A percentile compares a stretch with the other conserved stretches of the same genome.
These are phyloP conservation scores for Neurospora tetraspora DNA, from an alignment of 495 filamentous ascomycete species.

Conservation along the genomic window DNA sequence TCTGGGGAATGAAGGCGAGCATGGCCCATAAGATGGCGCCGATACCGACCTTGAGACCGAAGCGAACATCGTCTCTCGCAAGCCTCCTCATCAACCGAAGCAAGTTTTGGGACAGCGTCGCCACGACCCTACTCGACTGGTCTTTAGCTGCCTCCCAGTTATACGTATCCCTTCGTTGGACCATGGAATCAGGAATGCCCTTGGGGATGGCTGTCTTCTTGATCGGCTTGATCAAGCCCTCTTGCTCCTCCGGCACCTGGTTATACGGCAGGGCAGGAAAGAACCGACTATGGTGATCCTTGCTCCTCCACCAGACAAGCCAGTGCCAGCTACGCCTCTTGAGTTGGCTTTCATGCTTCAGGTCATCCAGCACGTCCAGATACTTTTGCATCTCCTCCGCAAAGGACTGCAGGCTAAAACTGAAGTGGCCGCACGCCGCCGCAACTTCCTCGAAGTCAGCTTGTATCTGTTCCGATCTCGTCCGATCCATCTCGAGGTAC, in stretches of 20 bases:
- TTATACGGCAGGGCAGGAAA: slow-evolving; percentile 35
- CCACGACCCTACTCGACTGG: slow-evolving; percentile 24
- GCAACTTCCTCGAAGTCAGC: slow-evolving; percentile 95
- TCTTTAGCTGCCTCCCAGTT: slow-evolving; percentile 30
- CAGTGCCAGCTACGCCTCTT: slow-evolving; percentile 71
- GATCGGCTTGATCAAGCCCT: slow-evolving; percentile 29
- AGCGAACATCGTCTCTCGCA: slow-evolving; percentile 48
- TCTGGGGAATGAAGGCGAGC: slow-evolving; percentile 70
- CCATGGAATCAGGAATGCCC: slow-evolving; percentile 36
- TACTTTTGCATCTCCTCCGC: slow-evolving; percentile 80
- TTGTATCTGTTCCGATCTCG: slow-evolving; percentile 58
- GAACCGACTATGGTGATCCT: slow-evolving; percentile 13
- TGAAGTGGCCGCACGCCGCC: slow-evolving; percentile 91
- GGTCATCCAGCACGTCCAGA: slow-evolving; percentile 72
- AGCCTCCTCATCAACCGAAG: slow-evolving; percentile 31
- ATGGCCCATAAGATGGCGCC: slow-evolving; percentile 82
- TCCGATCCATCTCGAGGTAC: slow-evolving; percentile 55
- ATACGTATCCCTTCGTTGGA: slow-evolving; percentile 31
- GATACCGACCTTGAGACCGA: slow-evolving; percentile 84
- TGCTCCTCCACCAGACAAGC: slow-evolving; percentile 66
- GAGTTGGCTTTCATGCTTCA: slow-evolving; percentile 56
- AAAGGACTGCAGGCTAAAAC: slow-evolving; percentile 78
- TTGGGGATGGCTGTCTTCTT: slow-evolving; percentile 37
- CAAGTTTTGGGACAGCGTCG: slow-evolving; percentile 26
- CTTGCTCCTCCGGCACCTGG: slow-evolving; percentile 39